Percentiles rank a stretch among this genome's conserved stretches.
Conservation (phyloP, 192 early-diverging fungal species). For the Coemansia sp. region DNA sequence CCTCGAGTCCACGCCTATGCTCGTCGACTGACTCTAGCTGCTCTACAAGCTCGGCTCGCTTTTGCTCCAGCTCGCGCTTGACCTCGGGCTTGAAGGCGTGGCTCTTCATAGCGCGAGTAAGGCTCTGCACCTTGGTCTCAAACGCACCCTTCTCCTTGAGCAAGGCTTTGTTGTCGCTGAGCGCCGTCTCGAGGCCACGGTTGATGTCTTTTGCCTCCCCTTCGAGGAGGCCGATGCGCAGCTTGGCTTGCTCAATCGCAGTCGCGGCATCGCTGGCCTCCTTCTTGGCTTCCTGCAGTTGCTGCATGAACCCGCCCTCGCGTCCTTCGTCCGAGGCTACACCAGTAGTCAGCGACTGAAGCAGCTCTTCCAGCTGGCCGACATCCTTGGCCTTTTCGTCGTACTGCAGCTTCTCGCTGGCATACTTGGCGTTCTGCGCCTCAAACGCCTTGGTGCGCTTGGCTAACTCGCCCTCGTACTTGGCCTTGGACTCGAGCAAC, state of each 20-base stretch:
- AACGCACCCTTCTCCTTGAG: conserved; percentile 41
- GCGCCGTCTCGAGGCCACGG: conserved; percentile 66
- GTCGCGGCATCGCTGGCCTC: conserved; percentile 64
- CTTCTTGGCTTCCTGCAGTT: conserved; percentile 79
- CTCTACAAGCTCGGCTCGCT: conserved; percentile 30
- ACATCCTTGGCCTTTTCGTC: conserved; percentile 47
- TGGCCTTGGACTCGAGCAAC: conserved; percentile 29
- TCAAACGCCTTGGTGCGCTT: conserved; percentile 27
- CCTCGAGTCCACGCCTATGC: conserved; percentile 37
- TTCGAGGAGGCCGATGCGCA: conserved; percentile 74
- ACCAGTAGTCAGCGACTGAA: conserved; percentile 93
- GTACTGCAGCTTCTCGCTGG: conserved; percentile 42
- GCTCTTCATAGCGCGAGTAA: conserved; percentile 18
- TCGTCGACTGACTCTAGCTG: conserved; percentile 44
- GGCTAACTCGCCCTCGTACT: conserved; percentile 35
- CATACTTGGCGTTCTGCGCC: conserved; percentile 30
- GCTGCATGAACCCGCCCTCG: conserved; percentile 95
- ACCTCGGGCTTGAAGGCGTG: conserved; percentile 35
- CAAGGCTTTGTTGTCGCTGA: conserved; percentile 65
- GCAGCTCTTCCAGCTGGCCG: conserved; percentile 68
- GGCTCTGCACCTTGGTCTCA: conserved; percentile 25
- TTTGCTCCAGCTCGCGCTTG: conserved; percentile 39
- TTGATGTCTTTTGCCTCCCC: conserved; percentile 71
- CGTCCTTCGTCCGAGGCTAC: conserved; percentile 86
- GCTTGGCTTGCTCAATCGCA: conserved; percentile 72